Base-by-base conservation (phyloP, 441 rosid species). In the Breynia disticha region DNA sequence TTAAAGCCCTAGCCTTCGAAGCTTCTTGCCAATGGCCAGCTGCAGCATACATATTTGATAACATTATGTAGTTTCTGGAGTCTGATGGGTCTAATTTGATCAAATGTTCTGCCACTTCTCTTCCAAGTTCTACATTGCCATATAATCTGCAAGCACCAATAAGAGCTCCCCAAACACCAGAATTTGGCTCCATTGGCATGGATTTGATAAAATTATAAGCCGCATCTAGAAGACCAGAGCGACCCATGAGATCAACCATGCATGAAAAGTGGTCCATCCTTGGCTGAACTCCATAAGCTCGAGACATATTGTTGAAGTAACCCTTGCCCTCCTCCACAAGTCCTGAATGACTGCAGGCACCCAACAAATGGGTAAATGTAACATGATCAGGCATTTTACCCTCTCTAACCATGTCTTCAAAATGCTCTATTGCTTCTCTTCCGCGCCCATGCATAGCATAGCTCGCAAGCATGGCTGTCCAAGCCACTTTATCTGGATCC, bases 401-500 rank as follows among this genome's bases (percentile, higher is more conserved):
- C 59, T 71, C 79, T 52, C 65, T 62, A 59, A 84, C 61, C 96
- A 90, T 87, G 61, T 69, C 66, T 69, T 84, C 84, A 53, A 83
- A 87, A 52, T 63, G 73, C 46, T 75, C 71, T 24, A 90, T 54
- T 24, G 97, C 91, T 68, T 59, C 79, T 61, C 64, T 57, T 44
- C 95, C 95, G 57, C 74, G 73, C 4, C 96, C 96, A 57, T 87
- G 97, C 52, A 79, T 83, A 15, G 90, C 95, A 32, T 77, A 47
- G 4, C 80, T 85, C 41, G 94, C 90, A 51, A 89, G 73, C 87
- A 84, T 79, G 16, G 90, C 90, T 55, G 83, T 84, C 97, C 95
- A 86, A 22, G 97, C 87, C 32, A 86, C 85, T 0, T 79, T 70
- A 69, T 90, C 94, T 0, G 66, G 59, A 38, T 24, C 74, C 44